Percentiles rank a stretch among this genome's conserved stretches.
Evolutionary conservation across 202 grass and related monocot genomes (phyloP).

Genomic region (Zizania palustris): DNA sequence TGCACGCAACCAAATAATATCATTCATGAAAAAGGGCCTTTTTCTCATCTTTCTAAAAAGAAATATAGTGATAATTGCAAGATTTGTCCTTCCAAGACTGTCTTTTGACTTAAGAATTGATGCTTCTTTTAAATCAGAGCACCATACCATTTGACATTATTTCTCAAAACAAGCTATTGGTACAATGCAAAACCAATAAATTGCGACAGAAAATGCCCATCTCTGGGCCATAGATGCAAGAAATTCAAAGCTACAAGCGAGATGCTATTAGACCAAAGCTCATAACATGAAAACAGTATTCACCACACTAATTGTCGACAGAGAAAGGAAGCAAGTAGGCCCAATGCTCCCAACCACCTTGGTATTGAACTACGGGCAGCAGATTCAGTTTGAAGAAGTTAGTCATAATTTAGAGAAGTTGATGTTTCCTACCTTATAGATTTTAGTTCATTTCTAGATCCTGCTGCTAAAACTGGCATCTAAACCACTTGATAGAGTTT

Average conservation of each 20-base stretch:
- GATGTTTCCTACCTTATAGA: too few relatives aligned
- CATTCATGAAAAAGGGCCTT: background rate
- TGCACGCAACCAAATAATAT: slow-evolving; percentile 30
- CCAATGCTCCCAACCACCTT: slow-evolving; percentile 41
- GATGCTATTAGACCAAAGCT: slow-evolving; percentile 36
- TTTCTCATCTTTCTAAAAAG: slow-evolving; percentile 19
- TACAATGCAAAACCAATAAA: slow-evolving; percentile 30
- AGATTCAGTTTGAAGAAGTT: too few relatives aligned
- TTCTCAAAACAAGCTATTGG: slow-evolving; percentile 5
- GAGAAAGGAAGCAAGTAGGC: slow-evolving; percentile 30
- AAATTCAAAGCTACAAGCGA: background rate
- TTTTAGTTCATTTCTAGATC: too few relatives aligned
- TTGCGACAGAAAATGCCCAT: slow-evolving; percentile 24
- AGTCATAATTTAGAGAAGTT: too few relatives aligned
- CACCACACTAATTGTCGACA: slow-evolving; percentile 37
- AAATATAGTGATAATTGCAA: background rate
- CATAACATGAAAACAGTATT: slow-evolving; percentile 36
- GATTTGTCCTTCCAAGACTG: background rate
- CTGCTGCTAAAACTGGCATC: too few relatives aligned
- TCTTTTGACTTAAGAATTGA: slow-evolving; percentile 12
- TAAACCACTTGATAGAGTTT: too few relatives aligned
- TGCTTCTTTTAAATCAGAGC: background rate
- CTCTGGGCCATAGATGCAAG: slow-evolving; percentile 42
- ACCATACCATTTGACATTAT: background rate
- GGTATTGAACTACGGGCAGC: slow-evolving; percentile 27